A percentile compares a stretch with the other conserved stretches of the same genome.
These are phyloP conservation scores for Aspergillus campestris DNA, from an alignment of 495 filamentous ascomycete species.

Conservation along the genomic window DNA sequence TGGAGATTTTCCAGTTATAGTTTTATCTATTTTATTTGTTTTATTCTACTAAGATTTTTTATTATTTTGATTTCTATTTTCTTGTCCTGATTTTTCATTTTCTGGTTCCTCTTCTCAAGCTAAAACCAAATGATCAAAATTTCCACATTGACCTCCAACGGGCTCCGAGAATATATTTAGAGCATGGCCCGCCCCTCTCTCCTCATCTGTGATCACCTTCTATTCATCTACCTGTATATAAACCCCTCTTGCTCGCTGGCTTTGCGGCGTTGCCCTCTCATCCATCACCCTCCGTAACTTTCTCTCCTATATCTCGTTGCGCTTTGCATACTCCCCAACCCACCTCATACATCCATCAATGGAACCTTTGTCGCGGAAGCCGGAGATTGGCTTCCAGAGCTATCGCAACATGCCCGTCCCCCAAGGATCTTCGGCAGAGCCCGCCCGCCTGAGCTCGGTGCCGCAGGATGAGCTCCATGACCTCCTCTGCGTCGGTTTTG, in stretches of 20 bases:
- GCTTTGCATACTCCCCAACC: background rate
- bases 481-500: constrained; percentile 86
- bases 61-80: background rate
- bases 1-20: no score
- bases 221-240: background rate
- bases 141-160: no score
- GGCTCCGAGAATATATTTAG: background rate
- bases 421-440: constrained; percentile 6
- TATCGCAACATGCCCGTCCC: constrained; percentile 15
- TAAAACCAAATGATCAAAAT: background rate
- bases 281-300: background rate
- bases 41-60: background rate
- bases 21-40: background rate
- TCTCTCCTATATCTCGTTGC: background rate
- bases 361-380: constrained; percentile 16
- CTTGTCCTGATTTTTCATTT: constrained; percentile 1
- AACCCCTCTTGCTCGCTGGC: no score
- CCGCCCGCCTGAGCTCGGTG: constrained; percentile 18
- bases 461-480: constrained; percentile 60
- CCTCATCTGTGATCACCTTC: constrained; percentile 3
- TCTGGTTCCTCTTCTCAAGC: background rate
- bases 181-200: background rate
- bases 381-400: constrained; percentile 14
- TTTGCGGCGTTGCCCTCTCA: constrained; percentile 4
- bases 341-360: constrained; percentile 3